A percentile compares a stretch with the other conserved stretches of the same genome.
phyloP scores from a whole-genome alignment of 169 alveolate genomes.

The Cardiosporidium cionae region DNA sequence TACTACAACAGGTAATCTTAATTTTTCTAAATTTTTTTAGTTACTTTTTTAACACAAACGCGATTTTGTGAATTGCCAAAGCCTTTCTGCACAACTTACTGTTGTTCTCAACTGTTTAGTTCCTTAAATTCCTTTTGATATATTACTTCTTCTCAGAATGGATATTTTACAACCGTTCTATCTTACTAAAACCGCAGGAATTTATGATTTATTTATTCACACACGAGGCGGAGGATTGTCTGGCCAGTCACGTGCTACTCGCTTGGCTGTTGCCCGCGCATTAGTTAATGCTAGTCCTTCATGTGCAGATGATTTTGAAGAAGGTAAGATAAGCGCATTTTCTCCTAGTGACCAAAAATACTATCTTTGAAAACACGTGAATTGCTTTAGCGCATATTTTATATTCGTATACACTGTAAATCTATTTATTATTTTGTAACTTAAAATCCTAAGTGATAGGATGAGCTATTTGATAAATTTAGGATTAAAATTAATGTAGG shows the following conservation, averaged over 20 bases:
- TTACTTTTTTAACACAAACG: background rate
- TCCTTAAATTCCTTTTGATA: too few species aligned
- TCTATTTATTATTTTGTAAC: too few species aligned
- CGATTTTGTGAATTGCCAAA: background rate
- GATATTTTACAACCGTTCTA: conserved; percentile 69
- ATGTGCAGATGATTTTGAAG: conserved; percentile 40
- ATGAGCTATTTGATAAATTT: too few species aligned
- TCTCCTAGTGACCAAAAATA: too few species aligned
- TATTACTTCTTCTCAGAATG: conserved; percentile 18
- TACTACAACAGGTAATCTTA: conserved; percentile 49
- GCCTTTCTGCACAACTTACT: background rate
- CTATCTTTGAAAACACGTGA: too few species aligned
- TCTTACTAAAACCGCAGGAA: conserved; percentile 57
- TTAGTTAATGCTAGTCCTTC: conserved; percentile 60
- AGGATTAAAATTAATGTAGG: too few species aligned
- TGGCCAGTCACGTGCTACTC: conserved; percentile 67
- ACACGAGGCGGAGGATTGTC: conserved; percentile 69
- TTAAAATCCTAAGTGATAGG: too few species aligned
- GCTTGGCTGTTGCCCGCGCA: conserved; percentile 71
- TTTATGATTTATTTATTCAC: conserved; percentile 58
- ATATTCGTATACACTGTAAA: too few species aligned
- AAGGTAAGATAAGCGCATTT: conserved; percentile 32
- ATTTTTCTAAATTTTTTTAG: background rate
- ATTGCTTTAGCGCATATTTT: too few species aligned
- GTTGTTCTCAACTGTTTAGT: background rate